Evolutionary conservation across 768 basidiomycete genomes (phyloP), one percentile per base, ranked within the genome.

Genomic region (Rhodotorula diobovata): DNA sequence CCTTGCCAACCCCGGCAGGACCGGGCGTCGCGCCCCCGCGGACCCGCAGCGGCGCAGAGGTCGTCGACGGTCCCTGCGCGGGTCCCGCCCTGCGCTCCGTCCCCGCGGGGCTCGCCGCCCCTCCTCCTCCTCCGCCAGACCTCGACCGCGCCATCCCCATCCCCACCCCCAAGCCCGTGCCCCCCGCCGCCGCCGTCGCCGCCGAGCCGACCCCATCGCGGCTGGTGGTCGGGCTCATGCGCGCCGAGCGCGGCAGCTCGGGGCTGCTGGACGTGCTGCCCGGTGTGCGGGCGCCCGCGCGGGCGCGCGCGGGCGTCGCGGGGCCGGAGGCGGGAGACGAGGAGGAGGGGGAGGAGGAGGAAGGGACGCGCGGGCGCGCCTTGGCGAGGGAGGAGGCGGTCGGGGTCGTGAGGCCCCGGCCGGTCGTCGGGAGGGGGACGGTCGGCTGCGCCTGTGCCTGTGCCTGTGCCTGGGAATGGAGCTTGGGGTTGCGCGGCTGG

Each of bases 351-450:
- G 64, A 57, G 8, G 55, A 23, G 11, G 48, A 10, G 6, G 32
- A 32, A 35, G 56, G 12, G 25, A 63, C 65, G 46, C 64, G 60
- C 8, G 50, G 54, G 9, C 60, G 45, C n/a, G 71, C 34, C 41
- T 73, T 73, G 34, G 72, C 72, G 60, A 73, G 67, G 2, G 67
- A 73, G 6, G 67, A 69, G 7, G 72, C 72, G 9, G 72, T 73
- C 25, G 72, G 72, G 11, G 71, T 25, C 1, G 41, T 67, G 28
- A 66, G 48, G 35, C 48, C 35, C 14, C 48, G 56, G 43, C 30
- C 39, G 9, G 39, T 16, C 8, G 41, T 18, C 23, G 30, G 45
- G 39, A 53, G 35, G 0, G 16, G 25, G 4, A 46, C 18, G 0
- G 45, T 34, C 41, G 53, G 46, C 46, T 48, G 46, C 39, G 7